phyloP scores from a whole-genome alignment of 1,284 basidiomycete species.

The Paramarasmius palmivorus region DNA sequence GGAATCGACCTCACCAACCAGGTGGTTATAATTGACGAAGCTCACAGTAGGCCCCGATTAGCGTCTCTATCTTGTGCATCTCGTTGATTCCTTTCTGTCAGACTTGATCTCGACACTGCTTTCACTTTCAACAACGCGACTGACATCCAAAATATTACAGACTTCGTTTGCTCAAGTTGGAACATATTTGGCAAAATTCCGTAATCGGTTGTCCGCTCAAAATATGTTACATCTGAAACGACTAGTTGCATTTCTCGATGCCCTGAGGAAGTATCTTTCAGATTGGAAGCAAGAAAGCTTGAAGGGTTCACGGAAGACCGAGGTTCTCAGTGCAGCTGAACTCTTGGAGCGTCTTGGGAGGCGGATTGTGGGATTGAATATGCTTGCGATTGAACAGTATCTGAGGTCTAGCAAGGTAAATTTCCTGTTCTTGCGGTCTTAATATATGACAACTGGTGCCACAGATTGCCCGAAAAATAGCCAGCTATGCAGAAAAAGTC shows the following conservation, averaged over 20 bases:
- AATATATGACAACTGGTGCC: constrained; percentile 2
- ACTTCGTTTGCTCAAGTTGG: constrained; percentile 78
- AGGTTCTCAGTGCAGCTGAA: constrained; percentile 66
- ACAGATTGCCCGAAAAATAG: constrained; percentile 73
- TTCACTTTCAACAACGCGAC: constrained; percentile 76
- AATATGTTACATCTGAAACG: constrained; percentile 85
- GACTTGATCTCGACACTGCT: constrained; percentile 89
- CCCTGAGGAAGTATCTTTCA: constrained; percentile 59
- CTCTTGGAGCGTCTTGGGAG: constrained; percentile 70
- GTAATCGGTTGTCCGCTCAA: constrained; percentile 67
- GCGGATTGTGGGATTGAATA: constrained; percentile 73
- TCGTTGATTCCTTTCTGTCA: constrained; percentile 27
- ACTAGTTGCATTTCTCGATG: constrained; percentile 71
- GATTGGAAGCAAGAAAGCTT: constrained; percentile 38
- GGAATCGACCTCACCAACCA: constrained; percentile 84
- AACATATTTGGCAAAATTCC: constrained; percentile 81
- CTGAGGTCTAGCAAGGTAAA: constrained; percentile 82
- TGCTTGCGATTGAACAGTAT: constrained; percentile 84
- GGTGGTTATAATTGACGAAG: constrained; percentile 93
- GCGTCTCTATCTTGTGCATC: not conserved
- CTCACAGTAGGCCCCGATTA: constrained; percentile 73
- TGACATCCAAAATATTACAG: constrained; percentile 61
- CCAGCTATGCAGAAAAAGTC: constrained; percentile 77
- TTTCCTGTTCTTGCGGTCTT: constrained; percentile 14
- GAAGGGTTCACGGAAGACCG: constrained; percentile 33